Base-by-base conservation (phyloP, 2,329 filamentous ascomycete genomes). In the Pseudodiploospora longispora region DNA sequence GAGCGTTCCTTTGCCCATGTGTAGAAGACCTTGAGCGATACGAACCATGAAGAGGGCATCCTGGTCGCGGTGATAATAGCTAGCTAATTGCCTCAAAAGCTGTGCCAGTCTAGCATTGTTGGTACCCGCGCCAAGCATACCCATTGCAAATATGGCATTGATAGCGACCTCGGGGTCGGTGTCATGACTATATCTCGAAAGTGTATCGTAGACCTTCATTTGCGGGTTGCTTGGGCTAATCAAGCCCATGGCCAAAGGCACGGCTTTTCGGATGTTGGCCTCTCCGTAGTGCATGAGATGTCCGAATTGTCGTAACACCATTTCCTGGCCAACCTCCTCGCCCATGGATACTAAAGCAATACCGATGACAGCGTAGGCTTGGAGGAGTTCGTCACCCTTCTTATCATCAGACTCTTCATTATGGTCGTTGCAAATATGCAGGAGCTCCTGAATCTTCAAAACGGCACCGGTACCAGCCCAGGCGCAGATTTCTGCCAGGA, bases 241-340 rank as follows among this genome's bases (percentile, higher is more conserved):
- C 43, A 98, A 77, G 58, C 90, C 94, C 88, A 98, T 94, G 28
- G 93, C 93, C 43, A 98, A 75, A 32, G 93, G 93, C 30, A 98
- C 93, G 19, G 90, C 91, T 61, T 93, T 93, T 50, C 93, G 85
- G 57, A 98, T 98, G 63, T 98, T 97, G 60, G 90, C 78, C 65
- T 96, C 91, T 51, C 94, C 93, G 59, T 98, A 98, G 70, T 98
- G 93, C 93, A 98, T 98, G 48, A 98, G 75, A 64, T 98, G 93
- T 40, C 90, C 93, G 57, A 98, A 97, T 60, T 96, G 93, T 47
- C 93, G 85, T 35, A 98, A 76, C 8, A 97, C 90, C 93, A 98
- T 98, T 62, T 98, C 93, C 64, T 98, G 93, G 5, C 94, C 94
- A 45, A 98, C 83, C 47, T 98, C 94, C 64, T 98, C 93, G 48